phyloP scores from a whole-genome alignment of 306 rosid species.

The Aeschynomene evenia region DNA sequence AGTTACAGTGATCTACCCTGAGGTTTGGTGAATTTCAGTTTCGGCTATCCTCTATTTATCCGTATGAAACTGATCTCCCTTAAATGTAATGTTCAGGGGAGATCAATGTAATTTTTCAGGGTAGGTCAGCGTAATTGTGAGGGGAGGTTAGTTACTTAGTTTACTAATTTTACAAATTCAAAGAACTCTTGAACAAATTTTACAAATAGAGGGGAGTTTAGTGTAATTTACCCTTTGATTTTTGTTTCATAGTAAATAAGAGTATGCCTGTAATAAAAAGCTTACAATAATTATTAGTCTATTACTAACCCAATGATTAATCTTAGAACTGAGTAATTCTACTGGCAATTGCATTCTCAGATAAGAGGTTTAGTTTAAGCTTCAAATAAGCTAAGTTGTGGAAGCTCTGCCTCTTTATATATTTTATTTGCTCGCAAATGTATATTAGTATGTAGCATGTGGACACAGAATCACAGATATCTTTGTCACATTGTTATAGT shows the following conservation, averaged over 20 bases:
- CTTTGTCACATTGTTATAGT: neutral
- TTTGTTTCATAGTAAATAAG: neutral
- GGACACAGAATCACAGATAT: neutral
- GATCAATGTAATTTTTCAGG: too few species aligned
- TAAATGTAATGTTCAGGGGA: too few species aligned
- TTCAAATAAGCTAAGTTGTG: constrained; percentile 6
- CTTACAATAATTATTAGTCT: neutral
- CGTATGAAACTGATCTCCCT: too few species aligned
- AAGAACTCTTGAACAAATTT: too few species aligned
- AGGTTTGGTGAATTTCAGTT: too few species aligned
- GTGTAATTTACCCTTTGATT: too few species aligned
- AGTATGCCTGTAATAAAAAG: constrained; percentile 5
- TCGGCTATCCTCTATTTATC: too few species aligned
- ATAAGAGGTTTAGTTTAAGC: constrained; percentile 7
- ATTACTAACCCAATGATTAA: neutral
- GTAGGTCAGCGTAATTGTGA: too few species aligned
- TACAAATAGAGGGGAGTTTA: too few species aligned
- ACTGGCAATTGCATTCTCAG: neutral
- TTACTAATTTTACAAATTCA: too few species aligned
- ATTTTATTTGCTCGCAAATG: constrained; percentile 16
- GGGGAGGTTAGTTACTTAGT: too few species aligned
- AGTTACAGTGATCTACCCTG: too few species aligned
- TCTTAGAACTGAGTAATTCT: neutral
- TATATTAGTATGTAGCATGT: neutral
- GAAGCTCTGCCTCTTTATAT: constrained; percentile 6